Conservation (phyloP, 768 basidiomycete species). For the Scleroderma citrinum region DNA sequence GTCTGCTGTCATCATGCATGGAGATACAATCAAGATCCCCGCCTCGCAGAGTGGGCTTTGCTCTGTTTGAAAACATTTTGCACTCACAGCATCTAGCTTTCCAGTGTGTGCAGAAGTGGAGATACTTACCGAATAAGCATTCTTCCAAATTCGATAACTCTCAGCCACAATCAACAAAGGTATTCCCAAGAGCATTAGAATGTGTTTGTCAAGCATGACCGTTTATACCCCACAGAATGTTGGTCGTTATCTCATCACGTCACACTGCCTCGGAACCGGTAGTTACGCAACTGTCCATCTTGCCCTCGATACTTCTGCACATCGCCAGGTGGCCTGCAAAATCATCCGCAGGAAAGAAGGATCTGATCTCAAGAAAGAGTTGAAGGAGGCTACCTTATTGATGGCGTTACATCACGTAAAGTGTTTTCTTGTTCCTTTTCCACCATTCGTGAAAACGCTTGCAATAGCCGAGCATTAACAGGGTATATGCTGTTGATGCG, state of each 20-base stretch:
- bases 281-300: slow-evolving; percentile 81
- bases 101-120: slow-evolving; percentile 55
- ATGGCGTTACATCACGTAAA: slow-evolving; percentile 67
- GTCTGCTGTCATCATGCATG: slow-evolving; percentile 70
- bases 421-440: not conserved
- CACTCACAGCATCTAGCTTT: slow-evolving; percentile 42
- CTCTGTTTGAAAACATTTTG: not conserved
- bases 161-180: slow-evolving; percentile 46
- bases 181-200: slow-evolving; percentile 16
- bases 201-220: not conserved
- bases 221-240: slow-evolving; percentile 38
- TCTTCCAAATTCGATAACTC: slow-evolving; percentile 56
- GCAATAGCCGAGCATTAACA: slow-evolving; percentile 73
- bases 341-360: slow-evolving; percentile 61
- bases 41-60: slow-evolving; percentile 47
- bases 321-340: slow-evolving; percentile 80
- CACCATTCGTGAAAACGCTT: slow-evolving; percentile 1
- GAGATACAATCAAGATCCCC: slow-evolving; percentile 64
- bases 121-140: slow-evolving; percentile 45
- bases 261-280: slow-evolving; percentile 74
- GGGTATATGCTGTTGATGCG: slow-evolving; percentile 64
- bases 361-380: slow-evolving; percentile 39
- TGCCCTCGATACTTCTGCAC: slow-evolving; percentile 56
- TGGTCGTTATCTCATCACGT: slow-evolving; percentile 66
- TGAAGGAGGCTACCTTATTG: slow-evolving; percentile 76